Base-by-base conservation (phyloP, 75 land plant genomes). In the Larix kaempferi region DNA sequence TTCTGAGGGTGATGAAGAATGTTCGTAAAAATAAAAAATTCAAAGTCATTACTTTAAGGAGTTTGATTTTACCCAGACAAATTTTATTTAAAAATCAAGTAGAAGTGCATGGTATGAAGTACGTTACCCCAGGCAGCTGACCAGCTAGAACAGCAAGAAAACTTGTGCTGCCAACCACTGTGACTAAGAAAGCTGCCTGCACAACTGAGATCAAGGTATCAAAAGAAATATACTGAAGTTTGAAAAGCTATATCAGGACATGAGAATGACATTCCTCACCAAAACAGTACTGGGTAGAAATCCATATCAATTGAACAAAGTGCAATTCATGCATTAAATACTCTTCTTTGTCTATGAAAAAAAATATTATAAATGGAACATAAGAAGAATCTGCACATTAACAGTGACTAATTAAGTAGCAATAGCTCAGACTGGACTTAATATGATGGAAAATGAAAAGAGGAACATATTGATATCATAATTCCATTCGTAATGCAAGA, bases 121-220 rank as follows among this genome's bases (percentile, higher is more conserved):
- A 69, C 19, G n/a, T 58, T 86, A 94, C 97, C 86, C 99, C 99
- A 22, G 99, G 99, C 66, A 96, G 98, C 80, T 91, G 95, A 29
- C 99, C 95, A 71, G 95, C 98, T 69, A 92, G 80, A 39, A 94
- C 86, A 44, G 88, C 99, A 57, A 96, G 63, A 74, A 92, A 85
- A 17, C 99, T 89, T 59, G 99, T 96, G 16, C 84, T 85, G 1
- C 99, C 99, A 23, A 96, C 99, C 74, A 96, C 99, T 61, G 99
- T 88, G 74, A 85, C 89, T 49, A 96, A 90, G 81, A 96, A 96
- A 73, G 93, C 93, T 62, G 93, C 94, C 97, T 94, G 92, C 85
- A 85, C 60, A 66, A 86, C 74, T 73, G 78, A 78, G 73, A 65
- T 23, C 25, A n/a, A 41, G 76, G 15, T 16, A 49, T 44, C 78